phyloP scores from a whole-genome alignment of 2,329 filamentous ascomycete species.

The Trichoderma simmonsii region DNA sequence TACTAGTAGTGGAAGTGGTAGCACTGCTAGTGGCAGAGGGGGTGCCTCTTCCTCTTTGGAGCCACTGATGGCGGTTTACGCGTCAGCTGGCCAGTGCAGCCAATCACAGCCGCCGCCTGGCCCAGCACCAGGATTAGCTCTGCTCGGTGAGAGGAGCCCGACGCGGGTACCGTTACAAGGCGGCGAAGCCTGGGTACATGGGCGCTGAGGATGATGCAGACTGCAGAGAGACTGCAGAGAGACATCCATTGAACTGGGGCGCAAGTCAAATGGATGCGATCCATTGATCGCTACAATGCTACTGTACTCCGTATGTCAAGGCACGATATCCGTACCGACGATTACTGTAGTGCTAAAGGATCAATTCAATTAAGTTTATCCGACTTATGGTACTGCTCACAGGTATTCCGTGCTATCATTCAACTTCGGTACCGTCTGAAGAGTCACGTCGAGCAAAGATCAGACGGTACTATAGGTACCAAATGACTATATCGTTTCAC shows the following conservation, averaged over 20 bases:
- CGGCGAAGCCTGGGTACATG: constrained; percentile 16
- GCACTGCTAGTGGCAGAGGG: constrained; percentile 1
- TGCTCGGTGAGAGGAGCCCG: constrained; percentile 19
- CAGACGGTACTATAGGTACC: background rate
- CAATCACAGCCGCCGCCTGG: constrained; percentile 28
- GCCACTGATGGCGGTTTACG: constrained; percentile 35
- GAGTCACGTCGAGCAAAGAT: background rate
- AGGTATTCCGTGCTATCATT: background rate
- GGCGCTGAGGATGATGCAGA: background rate
- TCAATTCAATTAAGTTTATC: background rate
- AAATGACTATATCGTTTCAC: background rate
- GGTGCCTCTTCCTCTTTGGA: constrained; percentile 22
- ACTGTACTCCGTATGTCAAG: background rate
- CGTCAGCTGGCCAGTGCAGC: constrained; percentile 34
- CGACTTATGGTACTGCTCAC: background rate
- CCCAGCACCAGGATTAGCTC: constrained; percentile 24
- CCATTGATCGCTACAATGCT: background rate
- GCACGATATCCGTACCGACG: background rate
- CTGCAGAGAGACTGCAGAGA: background rate
- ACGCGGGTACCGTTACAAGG: constrained; percentile 31
- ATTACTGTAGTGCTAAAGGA: background rate
- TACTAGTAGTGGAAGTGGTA: background rate
- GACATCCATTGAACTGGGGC: background rate
- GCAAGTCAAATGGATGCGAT: background rate
- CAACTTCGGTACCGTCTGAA: background rate